These are phyloP conservation scores for Colletotrichum chrysophilum DNA, from an alignment of 2,329 filamentous ascomycete species.

Conservation along the genomic window DNA sequence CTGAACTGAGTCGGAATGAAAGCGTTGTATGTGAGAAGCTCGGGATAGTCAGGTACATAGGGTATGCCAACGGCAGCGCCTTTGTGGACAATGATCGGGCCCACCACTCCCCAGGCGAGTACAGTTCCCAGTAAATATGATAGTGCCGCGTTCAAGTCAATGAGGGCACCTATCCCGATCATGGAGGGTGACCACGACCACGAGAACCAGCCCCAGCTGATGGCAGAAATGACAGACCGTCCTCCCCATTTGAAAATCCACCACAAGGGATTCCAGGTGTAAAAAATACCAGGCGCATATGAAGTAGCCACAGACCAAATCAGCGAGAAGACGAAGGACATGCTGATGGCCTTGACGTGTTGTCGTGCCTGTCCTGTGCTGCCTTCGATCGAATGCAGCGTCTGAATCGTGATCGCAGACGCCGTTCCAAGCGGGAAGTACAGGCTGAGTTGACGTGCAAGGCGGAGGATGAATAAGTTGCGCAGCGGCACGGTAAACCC, in stretches of 20 bases:
- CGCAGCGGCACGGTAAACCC: neutral
- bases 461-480: neutral
- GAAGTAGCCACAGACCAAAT: neutral
- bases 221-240: neutral
- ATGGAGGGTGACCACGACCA: neutral
- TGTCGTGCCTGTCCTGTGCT: neutral
- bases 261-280: neutral
- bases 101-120: neutral
- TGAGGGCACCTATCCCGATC: neutral
- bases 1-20: neutral
- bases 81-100: neutral
- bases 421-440: neutral
- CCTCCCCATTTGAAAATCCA: neutral
- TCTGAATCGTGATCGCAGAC: neutral
- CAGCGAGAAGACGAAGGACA: neutral
- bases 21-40: neutral
- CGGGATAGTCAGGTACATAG: neutral
- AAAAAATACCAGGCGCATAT: neutral
- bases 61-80: neutral
- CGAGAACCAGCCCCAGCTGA: neutral
- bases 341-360: neutral
- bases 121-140: neutral
- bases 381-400: neutral
- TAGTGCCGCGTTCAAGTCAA: neutral
- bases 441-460: neutral